A percentile compares a stretch with the other conserved stretches of the same genome.
Evolutionary conservation across 2,329 filamentous ascomycete genomes (phyloP).

Genomic region (Trichoderma guizhouense): DNA sequence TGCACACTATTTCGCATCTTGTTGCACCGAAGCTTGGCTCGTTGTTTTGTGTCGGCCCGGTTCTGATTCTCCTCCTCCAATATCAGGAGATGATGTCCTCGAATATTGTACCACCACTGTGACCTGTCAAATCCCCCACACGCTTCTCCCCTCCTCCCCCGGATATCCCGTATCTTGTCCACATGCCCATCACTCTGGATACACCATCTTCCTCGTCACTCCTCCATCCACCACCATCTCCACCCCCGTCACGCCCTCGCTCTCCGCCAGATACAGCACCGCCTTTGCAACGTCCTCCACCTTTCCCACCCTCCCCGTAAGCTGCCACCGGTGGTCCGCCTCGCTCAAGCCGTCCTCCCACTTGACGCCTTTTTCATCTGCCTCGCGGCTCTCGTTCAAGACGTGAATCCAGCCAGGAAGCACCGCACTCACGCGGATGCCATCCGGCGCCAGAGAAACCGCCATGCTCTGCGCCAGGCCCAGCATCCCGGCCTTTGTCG

Average conservation of each 20-base stretch:
- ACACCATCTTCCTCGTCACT: slow-evolving; percentile 32
- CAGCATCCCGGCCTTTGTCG: slow-evolving; percentile 49
- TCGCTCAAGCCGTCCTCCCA: slow-evolving; percentile 47
- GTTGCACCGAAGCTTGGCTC: not conserved
- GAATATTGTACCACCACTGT: not conserved
- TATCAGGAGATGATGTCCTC: not conserved
- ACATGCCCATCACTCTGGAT: slow-evolving; percentile 25
- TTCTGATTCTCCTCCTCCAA: not conserved
- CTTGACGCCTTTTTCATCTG: slow-evolving; percentile 34
- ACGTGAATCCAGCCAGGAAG: slow-evolving; percentile 53
- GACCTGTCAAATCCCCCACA: not conserved
- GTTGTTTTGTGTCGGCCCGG: not conserved
- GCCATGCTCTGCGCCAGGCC: slow-evolving; percentile 49
- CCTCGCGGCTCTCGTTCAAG: slow-evolving; percentile 31
- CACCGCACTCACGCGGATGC: slow-evolving; percentile 47
- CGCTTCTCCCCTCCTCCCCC: not conserved
- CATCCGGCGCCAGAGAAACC: slow-evolving; percentile 40
- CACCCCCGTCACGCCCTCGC: slow-evolving; percentile 29
- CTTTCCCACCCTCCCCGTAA: slow-evolving; percentile 47
- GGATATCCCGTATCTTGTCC: not conserved
- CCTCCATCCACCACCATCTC: slow-evolving; percentile 32
- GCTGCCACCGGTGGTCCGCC: slow-evolving; percentile 47
- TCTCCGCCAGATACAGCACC: slow-evolving; percentile 28
- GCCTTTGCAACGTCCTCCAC: slow-evolving; percentile 40
- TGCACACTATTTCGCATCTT: not conserved